Percentiles rank a stretch among this genome's conserved stretches.
Conservation (phyloP, 2,329 filamentous ascomycete species). For the Fusarium buharicum region DNA sequence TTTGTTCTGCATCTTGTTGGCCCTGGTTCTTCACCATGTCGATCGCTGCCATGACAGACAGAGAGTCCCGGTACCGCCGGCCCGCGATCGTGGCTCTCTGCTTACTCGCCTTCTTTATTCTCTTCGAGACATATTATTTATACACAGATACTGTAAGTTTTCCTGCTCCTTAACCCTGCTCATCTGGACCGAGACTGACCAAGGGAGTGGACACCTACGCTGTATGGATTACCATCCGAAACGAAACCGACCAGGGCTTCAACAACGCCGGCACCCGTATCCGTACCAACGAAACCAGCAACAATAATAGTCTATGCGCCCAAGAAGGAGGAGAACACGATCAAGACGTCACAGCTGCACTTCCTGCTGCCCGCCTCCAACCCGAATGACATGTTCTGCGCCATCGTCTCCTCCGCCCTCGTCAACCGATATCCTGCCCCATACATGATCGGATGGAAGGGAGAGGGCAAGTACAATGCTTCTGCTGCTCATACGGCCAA, state of each 20-base stretch:
- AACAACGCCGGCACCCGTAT: neutral
- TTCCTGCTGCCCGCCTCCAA: conserved; percentile 53
- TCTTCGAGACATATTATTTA: conserved; percentile 27
- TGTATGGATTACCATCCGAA: conserved; percentile 14
- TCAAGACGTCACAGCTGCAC: conserved; percentile 49
- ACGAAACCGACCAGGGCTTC: conserved; percentile 19
- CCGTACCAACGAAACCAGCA: neutral
- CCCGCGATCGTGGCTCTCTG: conserved; percentile 5
- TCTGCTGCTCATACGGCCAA: conserved; percentile 26
- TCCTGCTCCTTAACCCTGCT: neutral
- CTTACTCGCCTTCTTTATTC: conserved; percentile 21
- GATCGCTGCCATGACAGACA: conserved; percentile 20
- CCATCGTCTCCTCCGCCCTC: conserved; percentile 52
- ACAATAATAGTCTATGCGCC: conserved; percentile 3
- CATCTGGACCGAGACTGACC: neutral
- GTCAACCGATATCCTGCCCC: conserved; percentile 54
- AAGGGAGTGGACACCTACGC: conserved; percentile 20
- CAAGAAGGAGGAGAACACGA: conserved; percentile 1
- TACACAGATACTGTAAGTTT: conserved; percentile 19
- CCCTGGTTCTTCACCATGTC: conserved; percentile 2
- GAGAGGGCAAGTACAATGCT: conserved; percentile 40
- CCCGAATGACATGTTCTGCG: conserved; percentile 53
- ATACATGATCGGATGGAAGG: conserved; percentile 54
- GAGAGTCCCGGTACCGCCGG: conserved; percentile 15
- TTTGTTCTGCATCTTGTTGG: neutral